These are phyloP conservation scores for Rhododendron henanense DNA, from an alignment of 148 eudicot species.

Conservation along the genomic window DNA sequence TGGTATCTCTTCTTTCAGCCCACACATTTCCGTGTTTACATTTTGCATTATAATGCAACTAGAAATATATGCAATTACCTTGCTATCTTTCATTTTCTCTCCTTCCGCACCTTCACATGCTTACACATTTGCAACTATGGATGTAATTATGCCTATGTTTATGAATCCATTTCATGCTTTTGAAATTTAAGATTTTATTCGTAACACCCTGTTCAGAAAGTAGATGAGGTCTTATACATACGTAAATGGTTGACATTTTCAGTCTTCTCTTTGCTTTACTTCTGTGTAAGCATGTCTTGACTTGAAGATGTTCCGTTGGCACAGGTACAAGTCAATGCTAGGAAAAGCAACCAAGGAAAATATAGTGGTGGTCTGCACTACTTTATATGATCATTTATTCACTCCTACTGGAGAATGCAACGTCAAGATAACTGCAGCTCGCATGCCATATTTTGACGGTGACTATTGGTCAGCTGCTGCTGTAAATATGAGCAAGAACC, in stretches of 20 bases:
- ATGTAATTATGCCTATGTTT: background rate
- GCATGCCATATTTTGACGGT: constrained; percentile 89
- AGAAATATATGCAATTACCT: background rate
- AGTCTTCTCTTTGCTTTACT: background rate
- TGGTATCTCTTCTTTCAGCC: constrained; percentile 42
- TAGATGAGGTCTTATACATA: background rate
- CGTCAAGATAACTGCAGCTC: constrained; percentile 69
- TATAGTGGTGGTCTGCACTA: constrained; percentile 58
- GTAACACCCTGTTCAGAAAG: background rate
- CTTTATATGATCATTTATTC: constrained; percentile 67
- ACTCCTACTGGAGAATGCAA: constrained; percentile 44
- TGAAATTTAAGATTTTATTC: background rate
- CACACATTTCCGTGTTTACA: background rate
- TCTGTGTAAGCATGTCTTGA: background rate
- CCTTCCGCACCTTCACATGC: background rate
- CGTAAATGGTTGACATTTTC: background rate
- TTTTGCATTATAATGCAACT: background rate
- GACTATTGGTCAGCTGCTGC: constrained; percentile 77
- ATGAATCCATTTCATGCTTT: background rate
- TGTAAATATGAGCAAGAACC: constrained; percentile 46
- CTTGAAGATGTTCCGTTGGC: constrained; percentile 1
- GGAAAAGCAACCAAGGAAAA: constrained; percentile 61
- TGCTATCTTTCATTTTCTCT: constrained; percentile 4
- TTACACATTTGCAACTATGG: background rate
- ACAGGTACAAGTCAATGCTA: constrained; percentile 80